These are phyloP conservation scores for Platismatia glauca DNA, from an alignment of 495 filamentous ascomycete species.

Conservation along the genomic window DNA sequence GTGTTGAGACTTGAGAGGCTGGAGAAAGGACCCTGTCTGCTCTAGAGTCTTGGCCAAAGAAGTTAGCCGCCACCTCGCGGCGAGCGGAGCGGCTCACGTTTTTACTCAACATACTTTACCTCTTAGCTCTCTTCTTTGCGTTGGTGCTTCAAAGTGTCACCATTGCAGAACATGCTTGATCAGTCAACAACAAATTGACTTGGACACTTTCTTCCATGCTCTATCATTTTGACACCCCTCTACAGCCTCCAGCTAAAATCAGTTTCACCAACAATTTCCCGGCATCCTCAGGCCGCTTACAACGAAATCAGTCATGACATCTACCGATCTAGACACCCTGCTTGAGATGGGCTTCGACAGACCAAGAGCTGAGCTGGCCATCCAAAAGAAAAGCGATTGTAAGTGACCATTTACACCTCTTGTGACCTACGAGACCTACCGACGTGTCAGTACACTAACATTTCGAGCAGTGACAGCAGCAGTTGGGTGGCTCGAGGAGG, in stretches of 20 bases:
- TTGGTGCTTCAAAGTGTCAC: too few species aligned
- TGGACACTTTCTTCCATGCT: too few species aligned
- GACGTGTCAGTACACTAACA: conserved; percentile 14
- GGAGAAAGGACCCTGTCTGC: background rate
- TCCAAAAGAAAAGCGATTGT: conserved; percentile 70
- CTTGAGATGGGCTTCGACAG: conserved; percentile 93
- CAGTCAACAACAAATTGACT: too few species aligned
- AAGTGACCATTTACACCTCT: conserved; percentile 29
- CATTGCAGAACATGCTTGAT: background rate
- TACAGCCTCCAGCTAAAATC: background rate
- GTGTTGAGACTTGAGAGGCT: background rate
- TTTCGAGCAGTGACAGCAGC: conserved; percentile 64
- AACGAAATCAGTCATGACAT: conserved; percentile 43
- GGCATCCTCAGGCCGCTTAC: conserved; percentile 4
- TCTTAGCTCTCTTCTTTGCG: background rate
- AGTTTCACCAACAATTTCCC: background rate
- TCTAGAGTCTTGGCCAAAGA: background rate
- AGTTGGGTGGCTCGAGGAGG: conserved; percentile 87
- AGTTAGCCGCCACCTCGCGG: background rate
- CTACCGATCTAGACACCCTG: conserved; percentile 68
- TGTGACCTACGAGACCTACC: background rate
- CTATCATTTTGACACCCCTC: too few species aligned
- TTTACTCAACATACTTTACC: background rate
- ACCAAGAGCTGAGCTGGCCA: conserved; percentile 67
- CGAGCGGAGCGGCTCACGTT: background rate